Evolutionary conservation across 1,284 basidiomycete genomes (phyloP), one percentile per base, ranked within the genome.

Genomic region (Fomitopsis pinicola): DNA sequence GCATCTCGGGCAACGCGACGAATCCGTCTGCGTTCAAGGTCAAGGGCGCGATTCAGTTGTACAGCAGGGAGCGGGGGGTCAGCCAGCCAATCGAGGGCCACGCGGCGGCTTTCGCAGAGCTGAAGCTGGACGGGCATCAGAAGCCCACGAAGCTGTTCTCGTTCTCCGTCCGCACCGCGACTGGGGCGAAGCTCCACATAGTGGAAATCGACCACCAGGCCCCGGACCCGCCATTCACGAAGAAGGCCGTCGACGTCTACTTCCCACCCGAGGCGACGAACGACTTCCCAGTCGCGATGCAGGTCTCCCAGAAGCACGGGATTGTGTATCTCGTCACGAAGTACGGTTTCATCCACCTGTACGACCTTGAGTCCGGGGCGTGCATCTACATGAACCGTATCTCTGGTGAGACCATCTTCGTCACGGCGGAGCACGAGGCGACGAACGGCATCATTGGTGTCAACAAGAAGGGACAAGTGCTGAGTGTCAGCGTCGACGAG

Each of bases 341-440:
- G 76, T 99, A 95, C 75, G 97, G 97, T 57, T 99, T 99, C 80
- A 98, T 99, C 72, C 97, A 99, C 78, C 86, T 99, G 17, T 99
- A 99, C 78, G 97, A 99, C 77, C 86, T 99, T 67, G 97, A 99
- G 77, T 88, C 92, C n/a, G 97, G 97, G 63, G 91, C 95, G 58
- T 99, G 97, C 80, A 90, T 99, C 69, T 99, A 99, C 84, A 99
- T 99, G 97, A 99, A 99, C 85, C 92, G 97, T 66, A 99, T 99
- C 75, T 97, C 95, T 56, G 97, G 97, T 52, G 97, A 99, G 80
- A 99, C 97, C 55, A 98, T 99, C 76, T 99, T 99, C 76, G 96
- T 98, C 57, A 98, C 97, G 7, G 94, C 96, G 19, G 95, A 98
- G 72, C 95, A 98, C 75, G 96, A 98, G 76, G 85, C 89, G 33